A percentile compares a stretch with the other conserved stretches of the same genome.
Evolutionary conservation across 257 asterid genomes (phyloP).

Genomic region (Plantago elongata): DNA sequence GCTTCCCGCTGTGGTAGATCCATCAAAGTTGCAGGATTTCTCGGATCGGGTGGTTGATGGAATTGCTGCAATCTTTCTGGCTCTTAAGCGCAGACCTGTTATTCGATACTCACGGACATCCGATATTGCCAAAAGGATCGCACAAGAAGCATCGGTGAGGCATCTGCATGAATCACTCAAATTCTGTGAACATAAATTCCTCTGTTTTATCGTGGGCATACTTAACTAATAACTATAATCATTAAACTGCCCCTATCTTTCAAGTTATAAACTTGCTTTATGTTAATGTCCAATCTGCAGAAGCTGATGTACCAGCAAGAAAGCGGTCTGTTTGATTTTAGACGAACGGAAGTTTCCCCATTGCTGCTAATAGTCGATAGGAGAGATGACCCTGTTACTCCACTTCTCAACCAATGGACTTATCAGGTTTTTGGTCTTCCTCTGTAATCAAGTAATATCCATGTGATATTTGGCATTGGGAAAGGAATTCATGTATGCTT

Average conservation of each 20-base stretch:
- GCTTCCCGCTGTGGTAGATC: slow-evolving; percentile 96
- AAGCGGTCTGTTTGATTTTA: slow-evolving; percentile 91
- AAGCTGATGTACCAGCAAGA: slow-evolving; percentile 98
- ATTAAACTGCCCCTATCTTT: slow-evolving; percentile 8
- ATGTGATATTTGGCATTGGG: not conserved
- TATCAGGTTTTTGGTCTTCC: slow-evolving; percentile 62
- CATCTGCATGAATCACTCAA: not conserved
- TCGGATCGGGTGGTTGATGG: slow-evolving; percentile 91
- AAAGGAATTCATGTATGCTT: slow-evolving; percentile 18
- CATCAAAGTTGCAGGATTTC: slow-evolving; percentile 64
- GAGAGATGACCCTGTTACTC: slow-evolving; percentile 94
- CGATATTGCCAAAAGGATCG: slow-evolving; percentile 79
- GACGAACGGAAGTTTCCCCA: slow-evolving; percentile 90
- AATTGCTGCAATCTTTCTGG: slow-evolving; percentile 79
- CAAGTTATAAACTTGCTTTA: slow-evolving; percentile 4
- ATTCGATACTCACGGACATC: slow-evolving; percentile 89
- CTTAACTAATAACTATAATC: slow-evolving; percentile 18
- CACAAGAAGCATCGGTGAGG: slow-evolving; percentile 91
- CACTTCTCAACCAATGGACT: slow-evolving; percentile 96
- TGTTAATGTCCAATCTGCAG: slow-evolving; percentile 37
- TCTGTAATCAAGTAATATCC: slow-evolving; percentile 4
- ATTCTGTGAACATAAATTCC: not conserved
- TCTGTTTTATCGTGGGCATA: slow-evolving; percentile 9
- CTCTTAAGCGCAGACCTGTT: slow-evolving; percentile 79
- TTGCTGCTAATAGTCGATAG: slow-evolving; percentile 83